Evolutionary conservation across 2,329 filamentous ascomycete genomes (phyloP).

Genomic region (Elsinoe fawcettii): DNA sequence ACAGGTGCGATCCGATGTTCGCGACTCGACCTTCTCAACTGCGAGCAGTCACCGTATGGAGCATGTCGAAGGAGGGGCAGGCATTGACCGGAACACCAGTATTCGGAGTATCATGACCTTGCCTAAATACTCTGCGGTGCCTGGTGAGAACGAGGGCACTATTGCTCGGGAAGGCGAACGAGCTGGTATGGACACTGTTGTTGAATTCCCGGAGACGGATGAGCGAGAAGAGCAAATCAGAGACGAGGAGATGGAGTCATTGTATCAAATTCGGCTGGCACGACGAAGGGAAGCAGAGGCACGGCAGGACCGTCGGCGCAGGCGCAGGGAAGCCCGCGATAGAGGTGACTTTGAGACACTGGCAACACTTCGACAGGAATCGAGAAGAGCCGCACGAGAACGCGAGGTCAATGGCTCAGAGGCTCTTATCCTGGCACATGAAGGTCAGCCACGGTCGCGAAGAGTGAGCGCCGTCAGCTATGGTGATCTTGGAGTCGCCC

Average conservation of each 20-base stretch:
- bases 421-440: slow-evolving; percentile 51
- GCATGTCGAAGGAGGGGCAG: slow-evolving; percentile 20
- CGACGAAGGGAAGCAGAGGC: slow-evolving; percentile 68
- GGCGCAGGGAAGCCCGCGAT: slow-evolving; percentile 62
- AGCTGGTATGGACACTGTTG: slow-evolving; percentile 80
- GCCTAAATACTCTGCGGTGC: slow-evolving; percentile 69
- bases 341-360: slow-evolving; percentile 63
- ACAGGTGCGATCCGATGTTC: slow-evolving; percentile 7
- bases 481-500: slow-evolving; percentile 64
- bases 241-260: slow-evolving; percentile 83
- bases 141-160: slow-evolving; percentile 69
- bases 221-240: slow-evolving; percentile 72
- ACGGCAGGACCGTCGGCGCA: slow-evolving; percentile 64
- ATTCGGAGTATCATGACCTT: slow-evolving; percentile 91
- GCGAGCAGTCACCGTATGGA: slow-evolving; percentile 11
- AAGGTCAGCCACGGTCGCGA: slow-evolving; percentile 53
- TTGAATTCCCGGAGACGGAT: slow-evolving; percentile 72
- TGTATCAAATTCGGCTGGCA: slow-evolving; percentile 81
- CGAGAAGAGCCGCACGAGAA: slow-evolving; percentile 45
- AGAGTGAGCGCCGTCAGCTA: slow-evolving; percentile 70
- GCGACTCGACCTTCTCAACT: slow-evolving; percentile 11
- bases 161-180: slow-evolving; percentile 85
- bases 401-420: slow-evolving; percentile 32
- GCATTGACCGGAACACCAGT: slow-evolving; percentile 73
- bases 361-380: slow-evolving; percentile 53